Evolutionary conservation across 2,329 filamentous ascomycete species (phyloP).

Genomic region (Didymella arachidicola): DNA sequence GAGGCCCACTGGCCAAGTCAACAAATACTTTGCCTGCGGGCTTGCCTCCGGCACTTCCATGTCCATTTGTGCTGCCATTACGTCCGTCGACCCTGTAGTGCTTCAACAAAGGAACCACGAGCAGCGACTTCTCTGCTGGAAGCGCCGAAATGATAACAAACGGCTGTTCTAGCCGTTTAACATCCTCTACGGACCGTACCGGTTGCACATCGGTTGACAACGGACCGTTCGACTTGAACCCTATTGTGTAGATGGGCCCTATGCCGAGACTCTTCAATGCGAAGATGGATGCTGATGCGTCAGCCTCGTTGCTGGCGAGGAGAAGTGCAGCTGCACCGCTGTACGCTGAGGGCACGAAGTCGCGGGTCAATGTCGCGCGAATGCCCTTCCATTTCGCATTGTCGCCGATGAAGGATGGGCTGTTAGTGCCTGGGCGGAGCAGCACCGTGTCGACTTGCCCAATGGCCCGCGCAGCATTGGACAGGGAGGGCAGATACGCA

Average conservation of each 20-base stretch:
- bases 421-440: slow-evolving; percentile 59
- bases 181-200: slow-evolving; percentile 75
- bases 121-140: slow-evolving; percentile 77
- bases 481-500: slow-evolving; percentile 70
- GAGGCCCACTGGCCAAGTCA: slow-evolving; percentile 74
- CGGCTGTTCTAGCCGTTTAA: slow-evolving; percentile 79
- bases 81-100: slow-evolving; percentile 66
- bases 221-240: slow-evolving; percentile 69
- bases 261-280: slow-evolving; percentile 78
- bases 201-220: slow-evolving; percentile 72
- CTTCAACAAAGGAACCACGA: slow-evolving; percentile 79
- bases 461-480: slow-evolving; percentile 78
- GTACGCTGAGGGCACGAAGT: slow-evolving; percentile 84
- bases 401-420: slow-evolving; percentile 70
- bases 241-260: slow-evolving; percentile 82
- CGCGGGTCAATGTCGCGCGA: slow-evolving; percentile 78
- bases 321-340: slow-evolving; percentile 77
- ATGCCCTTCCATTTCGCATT: slow-evolving; percentile 89
- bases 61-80: slow-evolving; percentile 45
- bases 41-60: slow-evolving; percentile 29
- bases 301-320: slow-evolving; percentile 74
- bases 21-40: slow-evolving; percentile 73
- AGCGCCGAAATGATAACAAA: slow-evolving; percentile 84
- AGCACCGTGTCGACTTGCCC: slow-evolving; percentile 85
- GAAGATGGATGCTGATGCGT: slow-evolving; percentile 80